Evolutionary conservation across 1,139 yeast genomes (phyloP).

Genomic region (Yamadazyma diospyri): DNA sequence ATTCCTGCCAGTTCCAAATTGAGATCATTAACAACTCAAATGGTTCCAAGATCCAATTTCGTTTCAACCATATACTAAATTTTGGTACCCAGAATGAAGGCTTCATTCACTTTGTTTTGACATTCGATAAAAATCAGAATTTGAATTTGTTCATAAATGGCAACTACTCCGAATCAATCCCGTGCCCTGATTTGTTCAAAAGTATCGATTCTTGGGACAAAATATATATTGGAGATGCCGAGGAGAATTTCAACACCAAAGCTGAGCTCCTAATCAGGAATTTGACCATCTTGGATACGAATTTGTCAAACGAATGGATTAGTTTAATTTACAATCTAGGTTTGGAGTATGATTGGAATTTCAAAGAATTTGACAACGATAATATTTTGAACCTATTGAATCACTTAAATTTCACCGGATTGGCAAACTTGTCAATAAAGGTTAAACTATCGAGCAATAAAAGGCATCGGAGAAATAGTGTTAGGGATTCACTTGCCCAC

Average conservation of each 20-base stretch:
- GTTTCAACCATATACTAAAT: slow-evolving; percentile 33
- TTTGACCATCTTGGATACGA: slow-evolving; percentile 26
- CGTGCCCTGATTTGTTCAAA: slow-evolving; percentile 35
- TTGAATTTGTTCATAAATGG: slow-evolving; percentile 40
- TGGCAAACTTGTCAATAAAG: slow-evolving; percentile 25
- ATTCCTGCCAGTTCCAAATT: slow-evolving; percentile 30
- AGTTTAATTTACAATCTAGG: slow-evolving; percentile 36
- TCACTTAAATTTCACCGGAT: slow-evolving; percentile 26
- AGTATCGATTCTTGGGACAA: slow-evolving; percentile 35
- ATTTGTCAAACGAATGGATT: slow-evolving; percentile 37
- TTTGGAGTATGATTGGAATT: slow-evolving; percentile 37
- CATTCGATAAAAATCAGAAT: slow-evolving; percentile 36
- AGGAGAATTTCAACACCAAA: slow-evolving; percentile 9
- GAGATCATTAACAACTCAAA: slow-evolving; percentile 25
- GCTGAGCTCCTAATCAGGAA: slow-evolving; percentile 34
- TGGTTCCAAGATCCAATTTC: slow-evolving; percentile 25
- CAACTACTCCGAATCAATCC: slow-evolving; percentile 43
- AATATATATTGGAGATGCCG: slow-evolving; percentile 32
- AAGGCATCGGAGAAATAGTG: slow-evolving; percentile 13
- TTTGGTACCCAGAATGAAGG: slow-evolving; percentile 20
- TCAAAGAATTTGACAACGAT: slow-evolving; percentile 31
- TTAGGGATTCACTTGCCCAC: slow-evolving; percentile 12
- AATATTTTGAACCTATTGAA: slow-evolving; percentile 27
- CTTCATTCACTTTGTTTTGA: slow-evolving; percentile 32
- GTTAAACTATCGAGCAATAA: slow-evolving; percentile 20